Base-by-base conservation (phyloP, 2,329 filamentous ascomycete species). In the Fonsecaea monophora region DNA sequence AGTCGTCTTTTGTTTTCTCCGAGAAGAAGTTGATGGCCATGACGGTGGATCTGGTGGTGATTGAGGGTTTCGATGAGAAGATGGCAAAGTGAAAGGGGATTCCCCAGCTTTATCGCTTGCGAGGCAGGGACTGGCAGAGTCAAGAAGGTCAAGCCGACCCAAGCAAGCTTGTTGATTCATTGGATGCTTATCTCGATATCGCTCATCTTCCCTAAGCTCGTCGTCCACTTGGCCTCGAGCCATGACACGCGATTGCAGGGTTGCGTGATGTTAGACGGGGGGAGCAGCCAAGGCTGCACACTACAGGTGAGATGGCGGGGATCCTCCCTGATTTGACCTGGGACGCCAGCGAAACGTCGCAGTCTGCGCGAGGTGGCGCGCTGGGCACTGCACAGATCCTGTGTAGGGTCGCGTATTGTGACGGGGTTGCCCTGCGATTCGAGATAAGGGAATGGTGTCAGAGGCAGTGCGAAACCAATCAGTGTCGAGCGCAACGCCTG, bases 11-110 rank as follows among this genome's bases (percentile, higher is more conserved):
- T 15, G 45, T 1, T 48, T 69, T 67, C 32, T 64, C 60, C 61
- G 60, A 54, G 34, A 55, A 48, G n/a, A 15, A 30, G 45, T 53
- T 62, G 58, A 34, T 60, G 37, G 54, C 66, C 66, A 68, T 68
- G 35, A 45, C 54, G 62, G 45, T 42, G 57, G 25, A 64, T 6
- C n/a, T 53, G 45, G 12, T 12, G 45, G 45, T 25, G 45, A 25
- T 30, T 25, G 45, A 50, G 45, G 25, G 21, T 50, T 50, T 10
- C 21, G 6, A 21, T 50, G 21, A 50, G 18, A 25, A 25, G 9
- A 13, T 13, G 45, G 21, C 15, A 12, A 18, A 50, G 45, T 3
- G 3, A 5, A 10, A 50, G 25, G 45, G 12, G 21, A 50, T 13
- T 13, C 45, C 45, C 45, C 45, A 25, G 45, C 45, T 50, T 50